These are phyloP conservation scores for Aspergillus pseudoviridinutans DNA, from an alignment of 2,329 filamentous ascomycete species.

Conservation along the genomic window DNA sequence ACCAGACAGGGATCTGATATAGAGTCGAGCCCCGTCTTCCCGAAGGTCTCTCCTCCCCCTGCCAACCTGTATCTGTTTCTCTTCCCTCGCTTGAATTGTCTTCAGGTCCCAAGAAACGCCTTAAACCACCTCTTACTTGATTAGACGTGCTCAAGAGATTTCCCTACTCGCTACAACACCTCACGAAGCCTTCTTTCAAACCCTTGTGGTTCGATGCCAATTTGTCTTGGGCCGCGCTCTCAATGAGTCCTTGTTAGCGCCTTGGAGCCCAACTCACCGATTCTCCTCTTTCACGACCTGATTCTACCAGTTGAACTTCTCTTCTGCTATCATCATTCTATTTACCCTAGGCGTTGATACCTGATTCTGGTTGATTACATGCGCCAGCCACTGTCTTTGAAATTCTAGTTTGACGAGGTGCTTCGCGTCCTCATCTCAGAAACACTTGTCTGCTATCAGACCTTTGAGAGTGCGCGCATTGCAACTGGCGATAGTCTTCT, in stretches of 20 bases:
- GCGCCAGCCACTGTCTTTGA: not conserved
- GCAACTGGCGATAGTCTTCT: not conserved
- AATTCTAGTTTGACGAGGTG: not conserved
- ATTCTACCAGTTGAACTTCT: constrained; percentile 12
- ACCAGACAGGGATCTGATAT: constrained; percentile 13
- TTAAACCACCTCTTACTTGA: constrained; percentile 1
- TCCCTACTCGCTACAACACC: not conserved
- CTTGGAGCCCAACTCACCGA: constrained; percentile 22
- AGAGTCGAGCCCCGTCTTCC: constrained; percentile 14
- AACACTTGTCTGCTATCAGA: not conserved
- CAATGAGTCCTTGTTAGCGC: constrained; percentile 20
- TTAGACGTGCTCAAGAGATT: not conserved
- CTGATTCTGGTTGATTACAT: not conserved
- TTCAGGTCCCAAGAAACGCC: not conserved
- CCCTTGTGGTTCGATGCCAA: not conserved
- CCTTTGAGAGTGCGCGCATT: not conserved
- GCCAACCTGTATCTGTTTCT: not conserved
- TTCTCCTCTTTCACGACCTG: constrained; percentile 21
- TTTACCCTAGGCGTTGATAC: not conserved
- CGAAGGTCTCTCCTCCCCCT: constrained; percentile 1
- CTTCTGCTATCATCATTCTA: not conserved
- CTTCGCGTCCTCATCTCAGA: not conserved
- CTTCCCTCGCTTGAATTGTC: constrained; percentile 2
- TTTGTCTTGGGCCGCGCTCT: constrained; percentile 1
- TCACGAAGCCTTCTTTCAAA: not conserved